These are phyloP conservation scores for Suillus sp. DNA, from an alignment of 768 basidiomycete species.

Conservation along the genomic window DNA sequence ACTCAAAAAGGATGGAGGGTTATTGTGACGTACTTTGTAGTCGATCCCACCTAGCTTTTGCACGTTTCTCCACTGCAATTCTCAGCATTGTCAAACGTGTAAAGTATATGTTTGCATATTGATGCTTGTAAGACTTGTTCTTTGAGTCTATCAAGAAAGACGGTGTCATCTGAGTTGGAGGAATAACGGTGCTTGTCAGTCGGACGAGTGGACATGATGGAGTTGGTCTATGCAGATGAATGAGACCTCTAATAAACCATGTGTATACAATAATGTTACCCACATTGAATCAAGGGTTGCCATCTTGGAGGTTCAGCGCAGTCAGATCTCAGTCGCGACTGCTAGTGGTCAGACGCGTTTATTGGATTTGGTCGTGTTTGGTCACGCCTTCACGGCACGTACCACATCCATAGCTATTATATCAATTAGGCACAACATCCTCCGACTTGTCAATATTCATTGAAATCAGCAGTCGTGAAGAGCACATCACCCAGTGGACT, in stretches of 20 bases:
- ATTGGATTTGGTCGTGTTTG: conserved; percentile 14
- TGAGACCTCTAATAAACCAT: conserved; percentile 3
- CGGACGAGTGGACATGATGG: conserved; percentile 30
- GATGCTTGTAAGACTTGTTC: conserved; percentile 62
- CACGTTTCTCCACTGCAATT: conserved; percentile 48
- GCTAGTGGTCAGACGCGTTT: conserved; percentile 12
- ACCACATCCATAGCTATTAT: too few species aligned
- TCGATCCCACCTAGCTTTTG: conserved; percentile 51
- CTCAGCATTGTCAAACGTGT: conserved; percentile 54
- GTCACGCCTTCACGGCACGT: too few species aligned
- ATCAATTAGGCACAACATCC: too few species aligned
- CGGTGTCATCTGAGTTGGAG: conserved; percentile 31
- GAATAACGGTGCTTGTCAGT: conserved; percentile 30
- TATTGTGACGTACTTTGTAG: conserved; percentile 38
- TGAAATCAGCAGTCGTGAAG: too few species aligned
- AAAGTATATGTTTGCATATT: conserved; percentile 77
- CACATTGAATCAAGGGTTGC: conserved; percentile 11
- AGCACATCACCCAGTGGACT: too few species aligned
- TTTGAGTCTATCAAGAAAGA: conserved; percentile 46
- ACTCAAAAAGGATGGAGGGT: neutral
- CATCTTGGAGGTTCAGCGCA: neutral
- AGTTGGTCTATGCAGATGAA: conserved; percentile 21
- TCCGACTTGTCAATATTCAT: too few species aligned
- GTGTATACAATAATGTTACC: conserved; percentile 1
- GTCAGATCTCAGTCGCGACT: neutral